Percentiles rank a stretch among this genome's conserved stretches.
Conservation (phyloP, 768 basidiomycete species). For the Trametes elegans region DNA sequence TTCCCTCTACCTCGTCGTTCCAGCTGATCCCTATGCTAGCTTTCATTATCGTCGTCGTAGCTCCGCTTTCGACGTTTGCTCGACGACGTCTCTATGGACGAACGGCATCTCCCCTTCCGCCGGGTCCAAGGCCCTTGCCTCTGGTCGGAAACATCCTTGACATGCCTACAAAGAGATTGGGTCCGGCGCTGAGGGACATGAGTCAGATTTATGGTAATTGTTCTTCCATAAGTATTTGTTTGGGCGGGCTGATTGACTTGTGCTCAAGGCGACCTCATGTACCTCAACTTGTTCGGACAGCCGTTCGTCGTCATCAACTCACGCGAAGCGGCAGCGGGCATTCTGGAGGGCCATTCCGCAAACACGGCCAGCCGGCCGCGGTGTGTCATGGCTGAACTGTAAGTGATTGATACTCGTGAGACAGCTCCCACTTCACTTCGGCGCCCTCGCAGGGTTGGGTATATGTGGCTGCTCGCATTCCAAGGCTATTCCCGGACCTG, state of each 20-base stretch:
- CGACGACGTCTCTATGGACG: no score
- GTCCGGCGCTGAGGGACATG: slow-evolving; percentile 15
- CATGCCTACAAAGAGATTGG: slow-evolving; percentile 17
- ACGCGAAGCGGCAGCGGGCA: slow-evolving; percentile 52
- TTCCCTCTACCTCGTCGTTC: no score
- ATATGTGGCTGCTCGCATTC: neutral
- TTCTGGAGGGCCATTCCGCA: slow-evolving; percentile 67
- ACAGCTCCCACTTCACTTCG: neutral
- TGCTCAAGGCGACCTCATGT: slow-evolving; percentile 55
- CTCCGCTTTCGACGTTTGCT: no score
- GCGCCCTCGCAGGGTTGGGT: neutral
- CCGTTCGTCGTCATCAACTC: slow-evolving; percentile 67
- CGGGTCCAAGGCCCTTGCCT: slow-evolving; percentile 22
- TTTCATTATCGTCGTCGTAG: no score
- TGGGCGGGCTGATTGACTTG: neutral
- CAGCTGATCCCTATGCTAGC: no score
- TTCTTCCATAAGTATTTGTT: neutral
- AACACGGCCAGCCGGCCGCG: slow-evolving; percentile 75
- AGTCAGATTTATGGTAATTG: slow-evolving; percentile 16
- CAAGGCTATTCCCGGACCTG: neutral
- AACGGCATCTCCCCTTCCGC: slow-evolving; percentile 23
- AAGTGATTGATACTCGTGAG: slow-evolving; percentile 28
- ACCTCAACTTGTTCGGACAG: slow-evolving; percentile 63
- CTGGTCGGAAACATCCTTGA: slow-evolving; percentile 25
- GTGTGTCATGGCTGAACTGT: slow-evolving; percentile 71